Percentiles rank a stretch among this genome's conserved stretches.
Evolutionary conservation across 2,329 filamentous ascomycete species (phyloP).

Genomic region (Camillea tinctor): DNA sequence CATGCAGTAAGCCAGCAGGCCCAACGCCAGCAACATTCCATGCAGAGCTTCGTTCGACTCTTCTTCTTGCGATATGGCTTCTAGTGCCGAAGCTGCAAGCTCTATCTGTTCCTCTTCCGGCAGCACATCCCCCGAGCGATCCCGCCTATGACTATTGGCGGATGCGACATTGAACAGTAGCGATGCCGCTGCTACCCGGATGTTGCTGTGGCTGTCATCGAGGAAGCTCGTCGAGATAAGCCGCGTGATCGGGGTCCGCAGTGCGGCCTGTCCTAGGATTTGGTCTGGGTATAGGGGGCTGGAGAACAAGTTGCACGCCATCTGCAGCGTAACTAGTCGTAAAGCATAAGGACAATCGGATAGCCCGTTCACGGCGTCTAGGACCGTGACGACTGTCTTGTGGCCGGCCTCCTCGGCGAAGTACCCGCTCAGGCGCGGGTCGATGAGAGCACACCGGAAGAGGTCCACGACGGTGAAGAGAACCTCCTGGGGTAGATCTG

Average conservation of each 20-base stretch:
- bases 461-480: conserved; percentile 87
- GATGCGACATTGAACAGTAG: conserved; percentile 80
- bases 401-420: conserved; percentile 74
- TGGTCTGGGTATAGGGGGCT: conserved; percentile 68
- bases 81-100: conserved; percentile 75
- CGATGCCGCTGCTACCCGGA: conserved; percentile 78
- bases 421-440: conserved; percentile 76
- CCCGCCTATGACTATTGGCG: conserved; percentile 65
- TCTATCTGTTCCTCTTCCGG: conserved; percentile 74
- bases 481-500: conserved; percentile 57
- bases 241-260: conserved; percentile 61
- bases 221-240: conserved; percentile 77
- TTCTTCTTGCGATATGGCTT: conserved; percentile 63
- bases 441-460: conserved; percentile 72
- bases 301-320: conserved; percentile 82
- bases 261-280: conserved; percentile 49
- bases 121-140: conserved; percentile 58
- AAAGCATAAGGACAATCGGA: conserved; percentile 72
- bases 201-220: conserved; percentile 69
- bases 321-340: conserved; percentile 78
- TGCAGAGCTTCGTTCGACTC: conserved; percentile 70
- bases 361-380: conserved; percentile 58
- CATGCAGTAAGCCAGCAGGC: conserved; percentile 71
- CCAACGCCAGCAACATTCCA: conserved; percentile 73
- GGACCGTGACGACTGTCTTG: conserved; percentile 59